A percentile compares a stretch with the other conserved stretches of the same genome.
These are phyloP conservation scores for Lactarius deliciosus DNA, from an alignment of 768 basidiomycete genomes.

Conservation along the genomic window DNA sequence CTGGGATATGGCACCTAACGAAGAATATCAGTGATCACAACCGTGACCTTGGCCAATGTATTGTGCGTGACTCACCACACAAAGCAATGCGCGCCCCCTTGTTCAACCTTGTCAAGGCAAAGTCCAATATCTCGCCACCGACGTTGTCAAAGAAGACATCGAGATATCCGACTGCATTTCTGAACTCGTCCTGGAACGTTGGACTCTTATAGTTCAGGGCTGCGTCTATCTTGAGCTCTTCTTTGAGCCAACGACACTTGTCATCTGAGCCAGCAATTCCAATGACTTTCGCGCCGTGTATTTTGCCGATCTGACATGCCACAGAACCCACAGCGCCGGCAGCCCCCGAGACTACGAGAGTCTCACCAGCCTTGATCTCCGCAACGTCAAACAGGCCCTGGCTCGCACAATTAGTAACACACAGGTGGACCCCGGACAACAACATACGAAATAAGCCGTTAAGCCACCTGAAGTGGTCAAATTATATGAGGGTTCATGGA, in stretches of 20 bases:
- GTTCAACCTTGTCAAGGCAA: slow-evolving; percentile 72
- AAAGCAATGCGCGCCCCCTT: slow-evolving; percentile 73
- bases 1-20: slow-evolving; percentile 74
- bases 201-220: slow-evolving; percentile 87
- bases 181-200: slow-evolving; percentile 71
- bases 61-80: slow-evolving; percentile 57
- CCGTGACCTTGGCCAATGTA: background rate
- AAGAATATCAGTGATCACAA: slow-evolving; percentile 10
- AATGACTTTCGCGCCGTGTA: slow-evolving; percentile 75
- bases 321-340: slow-evolving; percentile 88
- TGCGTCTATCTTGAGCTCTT: slow-evolving; percentile 78
- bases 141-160: slow-evolving; percentile 88
- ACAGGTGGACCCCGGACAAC: too few species aligned
- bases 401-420: too few species aligned
- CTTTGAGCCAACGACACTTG: slow-evolving; percentile 82
- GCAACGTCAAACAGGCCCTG: slow-evolving; percentile 37
- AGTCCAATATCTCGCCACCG: slow-evolving; percentile 77
- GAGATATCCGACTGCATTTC: slow-evolving; percentile 63
- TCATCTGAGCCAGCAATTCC: slow-evolving; percentile 84
- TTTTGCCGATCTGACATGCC: slow-evolving; percentile 82
- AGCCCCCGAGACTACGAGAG: slow-evolving; percentile 83
- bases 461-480: too few species aligned
- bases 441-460: too few species aligned
- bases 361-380: slow-evolving; percentile 79
- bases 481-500: background rate